phyloP scores from a whole-genome alignment of 148 eudicot species.

The Persicaria tinctoria region DNA sequence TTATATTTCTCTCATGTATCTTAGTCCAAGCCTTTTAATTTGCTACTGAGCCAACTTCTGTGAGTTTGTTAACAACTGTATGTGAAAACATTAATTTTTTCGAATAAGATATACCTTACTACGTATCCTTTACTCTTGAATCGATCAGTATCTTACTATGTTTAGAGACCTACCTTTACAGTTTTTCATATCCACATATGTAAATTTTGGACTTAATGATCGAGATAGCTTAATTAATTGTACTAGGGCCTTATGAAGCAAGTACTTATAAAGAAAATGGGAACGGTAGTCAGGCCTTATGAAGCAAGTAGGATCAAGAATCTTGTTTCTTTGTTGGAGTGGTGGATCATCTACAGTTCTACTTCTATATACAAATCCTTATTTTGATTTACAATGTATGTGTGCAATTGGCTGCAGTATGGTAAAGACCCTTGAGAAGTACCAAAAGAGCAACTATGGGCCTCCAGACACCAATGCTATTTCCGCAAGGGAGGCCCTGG shows the following conservation, averaged over 20 bases:
- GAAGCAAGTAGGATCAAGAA: background rate
- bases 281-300: background rate
- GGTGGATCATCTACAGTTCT: background rate
- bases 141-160: no score
- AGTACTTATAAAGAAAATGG: background rate
- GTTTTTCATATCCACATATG: no score
- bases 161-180: no score
- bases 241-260: background rate
- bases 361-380: no score
- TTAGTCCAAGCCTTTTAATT: background rate
- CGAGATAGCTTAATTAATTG: background rate
- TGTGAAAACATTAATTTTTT: background rate
- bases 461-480: conserved; percentile 69
- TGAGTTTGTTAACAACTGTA: background rate
- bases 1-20: background rate
- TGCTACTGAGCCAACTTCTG: background rate
- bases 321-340: background rate
- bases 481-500: conserved; percentile 85
- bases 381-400: no score
- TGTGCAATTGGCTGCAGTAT: conserved; percentile 34
- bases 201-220: no score
- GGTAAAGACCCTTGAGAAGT: conserved; percentile 93
- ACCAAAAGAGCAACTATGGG: conserved; percentile 94
- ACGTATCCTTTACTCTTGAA: background rate
- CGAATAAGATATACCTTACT: background rate